Base-by-base conservation (phyloP, 192 early-diverging fungal species). In the Diversispora epigaea region DNA sequence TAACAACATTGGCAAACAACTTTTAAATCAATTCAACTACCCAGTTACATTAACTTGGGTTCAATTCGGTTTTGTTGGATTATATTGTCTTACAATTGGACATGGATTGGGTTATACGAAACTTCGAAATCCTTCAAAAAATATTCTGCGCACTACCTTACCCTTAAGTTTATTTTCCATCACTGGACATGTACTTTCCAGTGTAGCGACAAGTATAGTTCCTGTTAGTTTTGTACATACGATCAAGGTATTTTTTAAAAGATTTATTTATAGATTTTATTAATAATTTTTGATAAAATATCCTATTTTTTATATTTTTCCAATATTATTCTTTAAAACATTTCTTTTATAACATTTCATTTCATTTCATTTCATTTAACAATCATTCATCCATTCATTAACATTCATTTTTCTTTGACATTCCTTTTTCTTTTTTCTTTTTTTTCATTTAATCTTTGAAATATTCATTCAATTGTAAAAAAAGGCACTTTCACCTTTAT, bases 211-310 rank as follows among this genome's bases (percentile, higher is more conserved):
- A 40, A 86, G 89, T 52, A 78, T 82, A 21, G 89, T 95, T n/a
- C 88, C 94, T 1, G 91, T 96, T 11, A 91, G 88, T 60, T 88
- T 95, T 77, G 89, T 92, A 11, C 95, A 96, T 71, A 96, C 95
- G 3, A 91, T 96, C 75, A 96, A 96, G 89, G 93, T 94, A 80
- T 80, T 32, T n/a, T n/a, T n/a, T n/a, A n/a, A n/a, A n/a, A n/a
- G n/a, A n/a, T n/a, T 32, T 32, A 32, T 32, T 32, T 32, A 32
- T 32, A 32, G 25, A 1, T 32, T 32, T 32, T 32, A 32, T 32
- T 32, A 32, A 32, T 32, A 32, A 32, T 32, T 32, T 32, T 32
- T 32, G 2, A 32, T 32, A 32, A 32, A 32, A 1, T 32, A 32
- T 32, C 25, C 25, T 32, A n/a, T 32, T 32, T 32, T 32, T 32